Conservation (phyloP, 495 filamentous ascomycete genomes). For the Zalerion maritima region DNA sequence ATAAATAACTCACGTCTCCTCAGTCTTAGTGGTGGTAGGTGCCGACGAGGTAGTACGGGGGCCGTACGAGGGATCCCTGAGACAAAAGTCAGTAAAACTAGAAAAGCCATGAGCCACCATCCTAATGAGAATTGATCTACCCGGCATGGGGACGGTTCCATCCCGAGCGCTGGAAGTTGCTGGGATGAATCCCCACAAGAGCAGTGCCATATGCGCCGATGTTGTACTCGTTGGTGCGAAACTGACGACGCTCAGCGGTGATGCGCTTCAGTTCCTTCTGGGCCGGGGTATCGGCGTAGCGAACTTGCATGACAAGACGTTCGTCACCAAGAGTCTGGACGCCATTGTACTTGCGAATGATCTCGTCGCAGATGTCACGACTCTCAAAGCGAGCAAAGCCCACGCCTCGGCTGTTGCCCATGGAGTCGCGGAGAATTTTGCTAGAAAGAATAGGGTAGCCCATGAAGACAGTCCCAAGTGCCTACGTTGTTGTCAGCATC, state of each 20-base stretch:
- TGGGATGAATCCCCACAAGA: slow-evolving; percentile 34
- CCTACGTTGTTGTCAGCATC: slow-evolving; percentile 37
- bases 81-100: slow-evolving; percentile 10
- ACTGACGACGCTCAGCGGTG: slow-evolving; percentile 81
- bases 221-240: slow-evolving; percentile 91
- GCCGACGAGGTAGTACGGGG: slow-evolving; percentile 2
- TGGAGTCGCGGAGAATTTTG: slow-evolving; percentile 80
- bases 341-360: slow-evolving; percentile 74
- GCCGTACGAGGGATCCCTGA: slow-evolving; percentile 7
- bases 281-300: slow-evolving; percentile 88
- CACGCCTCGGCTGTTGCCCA: slow-evolving; percentile 87
- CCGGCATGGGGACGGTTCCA: slow-evolving; percentile 19
- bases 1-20: slow-evolving; percentile 1
- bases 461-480: slow-evolving; percentile 62
- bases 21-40: slow-evolving; percentile 6
- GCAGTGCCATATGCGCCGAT: slow-evolving; percentile 41
- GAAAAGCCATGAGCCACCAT: slow-evolving; percentile 14
- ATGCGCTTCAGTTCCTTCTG: slow-evolving; percentile 93
- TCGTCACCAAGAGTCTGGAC: slow-evolving; percentile 51
- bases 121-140: slow-evolving; percentile 10
- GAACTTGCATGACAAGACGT: slow-evolving; percentile 71
- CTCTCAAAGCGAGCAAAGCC: slow-evolving; percentile 91
- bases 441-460: slow-evolving; percentile 75
- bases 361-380: slow-evolving; percentile 72
- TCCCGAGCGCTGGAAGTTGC: slow-evolving; percentile 22